Percentiles rank a stretch among this genome's conserved stretches.
phyloP scores from a whole-genome alignment of 2,329 filamentous ascomycete species.

The Dissoconium aciculare region DNA sequence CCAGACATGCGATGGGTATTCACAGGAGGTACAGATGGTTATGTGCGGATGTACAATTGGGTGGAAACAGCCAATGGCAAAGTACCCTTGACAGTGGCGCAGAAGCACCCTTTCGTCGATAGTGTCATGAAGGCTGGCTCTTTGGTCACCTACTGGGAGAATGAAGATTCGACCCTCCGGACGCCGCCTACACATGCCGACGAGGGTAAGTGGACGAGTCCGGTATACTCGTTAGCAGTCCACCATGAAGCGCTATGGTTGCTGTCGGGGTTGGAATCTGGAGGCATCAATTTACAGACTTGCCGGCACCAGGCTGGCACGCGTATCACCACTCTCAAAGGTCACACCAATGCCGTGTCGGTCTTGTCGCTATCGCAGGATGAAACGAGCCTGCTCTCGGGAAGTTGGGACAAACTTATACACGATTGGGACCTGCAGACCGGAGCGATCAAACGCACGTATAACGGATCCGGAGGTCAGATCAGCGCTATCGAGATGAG shows the following conservation, averaged over 20 bases:
- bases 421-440: slow-evolving; percentile 92
- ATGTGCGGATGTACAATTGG: slow-evolving; percentile 94
- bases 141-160: slow-evolving; percentile 95
- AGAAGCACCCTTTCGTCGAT: slow-evolving; percentile 92
- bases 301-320: slow-evolving; percentile 91
- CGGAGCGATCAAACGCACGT: slow-evolving; percentile 59
- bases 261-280: slow-evolving; percentile 76
- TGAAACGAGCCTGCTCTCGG: slow-evolving; percentile 74
- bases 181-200: slow-evolving; percentile 28
- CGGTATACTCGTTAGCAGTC: slow-evolving; percentile 85
- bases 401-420: slow-evolving; percentile 91
- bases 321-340: slow-evolving; percentile 62
- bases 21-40: slow-evolving; percentile 84
- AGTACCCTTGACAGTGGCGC: slow-evolving; percentile 81
- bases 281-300: slow-evolving; percentile 83
- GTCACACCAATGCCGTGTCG: slow-evolving; percentile 84
- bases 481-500: slow-evolving; percentile 79
- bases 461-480: slow-evolving; percentile 64
- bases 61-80: slow-evolving; percentile 91
- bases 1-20: slow-evolving; percentile 93
- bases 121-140: slow-evolving; percentile 92
- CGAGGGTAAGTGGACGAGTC: slow-evolving; percentile 45
- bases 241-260: slow-evolving; percentile 86
- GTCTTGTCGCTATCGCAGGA: slow-evolving; percentile 69
- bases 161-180: slow-evolving; percentile 53